Evolutionary conservation across 2,329 filamentous ascomycete species (phyloP), one percentile per base, ranked within the genome.

Genomic region (Diaporthe sp.): DNA sequence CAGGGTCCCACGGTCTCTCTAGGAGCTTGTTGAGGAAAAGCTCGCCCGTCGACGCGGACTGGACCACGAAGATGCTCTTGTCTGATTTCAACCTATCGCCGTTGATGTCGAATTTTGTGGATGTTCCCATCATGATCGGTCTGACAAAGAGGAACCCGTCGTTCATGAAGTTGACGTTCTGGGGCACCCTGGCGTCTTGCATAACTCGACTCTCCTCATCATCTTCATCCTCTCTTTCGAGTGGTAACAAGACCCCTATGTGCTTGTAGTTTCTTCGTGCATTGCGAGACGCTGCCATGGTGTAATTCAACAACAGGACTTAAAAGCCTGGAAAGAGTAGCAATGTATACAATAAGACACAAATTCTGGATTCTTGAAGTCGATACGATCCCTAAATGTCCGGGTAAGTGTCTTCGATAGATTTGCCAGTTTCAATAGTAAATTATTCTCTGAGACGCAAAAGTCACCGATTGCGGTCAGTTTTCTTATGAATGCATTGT

Each of bases 91-190:
- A 0, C 22, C 62, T 68, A 2, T 37, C 10, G 46, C 62, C 62
- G 22, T 25, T 53, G 2, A n/a, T 2, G 17, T 8, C 1, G 61
- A 9, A 17, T 51, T 68, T 68, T 10, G 2, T 7, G 31, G 1
- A 2, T 6, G 8, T 1, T 53, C 46, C 46, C 65, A 53, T 39
- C 2, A 2, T 7, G 28, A 53, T 39, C 1, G 28, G 13, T 9
- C 22, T 25, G 31, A 68, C 65, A 39, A 53, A 68, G 8, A 68
- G 65, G n/a, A 68, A 68, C 22, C 46, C 65, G 13, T 10, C 22
- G 31, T 68, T 12, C 46, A 68, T 25, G n/a, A 37, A 51, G 2
- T 31, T 2, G 4, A 37, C 28, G 9, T 25, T 12, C 8, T 2
- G 3, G 22, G 65, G 31, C 65, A 68, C 19, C 13, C 3, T 7